Conservation (phyloP, 192 early-diverging fungal genomes). For the Entophlyctis luteolus region DNA sequence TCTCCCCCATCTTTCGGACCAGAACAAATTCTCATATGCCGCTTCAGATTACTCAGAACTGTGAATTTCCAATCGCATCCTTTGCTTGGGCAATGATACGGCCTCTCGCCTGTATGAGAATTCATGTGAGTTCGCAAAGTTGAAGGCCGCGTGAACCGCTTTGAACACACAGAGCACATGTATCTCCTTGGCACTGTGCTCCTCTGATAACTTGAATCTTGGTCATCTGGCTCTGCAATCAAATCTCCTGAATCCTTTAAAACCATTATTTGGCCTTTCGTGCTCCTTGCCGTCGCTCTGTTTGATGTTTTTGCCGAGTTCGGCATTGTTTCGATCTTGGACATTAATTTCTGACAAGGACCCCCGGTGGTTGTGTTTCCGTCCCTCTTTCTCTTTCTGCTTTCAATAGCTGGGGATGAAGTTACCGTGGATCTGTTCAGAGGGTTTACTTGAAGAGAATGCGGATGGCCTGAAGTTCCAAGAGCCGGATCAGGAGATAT, state of each 20-base stretch:
- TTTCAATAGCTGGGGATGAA: not conserved
- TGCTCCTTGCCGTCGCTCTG: not conserved
- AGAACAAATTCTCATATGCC: constrained; percentile 30
- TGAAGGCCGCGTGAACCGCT: constrained; percentile 29
- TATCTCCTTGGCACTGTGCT: constrained; percentile 17
- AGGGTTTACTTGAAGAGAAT: not conserved
- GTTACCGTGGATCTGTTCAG: not conserved
- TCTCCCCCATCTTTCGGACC: not conserved
- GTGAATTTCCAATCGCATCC: constrained; percentile 33
- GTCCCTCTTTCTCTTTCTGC: not conserved
- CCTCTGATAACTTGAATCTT: not conserved
- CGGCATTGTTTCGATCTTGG: too few species aligned
- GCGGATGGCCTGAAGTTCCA: not conserved
- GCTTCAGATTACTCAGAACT: constrained; percentile 26
- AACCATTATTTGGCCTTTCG: constrained; percentile 14
- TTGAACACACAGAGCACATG: constrained; percentile 27
- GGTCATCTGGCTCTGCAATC: constrained; percentile 21
- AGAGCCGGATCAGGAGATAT: not conserved
- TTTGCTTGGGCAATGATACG: constrained; percentile 20
- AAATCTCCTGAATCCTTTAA: constrained; percentile 15
- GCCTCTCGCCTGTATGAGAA: constrained; percentile 27
- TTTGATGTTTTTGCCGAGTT: too few species aligned
- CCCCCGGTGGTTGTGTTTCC: not conserved
- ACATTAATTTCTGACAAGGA: not conserved
- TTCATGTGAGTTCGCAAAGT: constrained; percentile 33